phyloP scores from a whole-genome alignment of 495 filamentous ascomycete genomes.

The Aspergillus egyptiacus region DNA sequence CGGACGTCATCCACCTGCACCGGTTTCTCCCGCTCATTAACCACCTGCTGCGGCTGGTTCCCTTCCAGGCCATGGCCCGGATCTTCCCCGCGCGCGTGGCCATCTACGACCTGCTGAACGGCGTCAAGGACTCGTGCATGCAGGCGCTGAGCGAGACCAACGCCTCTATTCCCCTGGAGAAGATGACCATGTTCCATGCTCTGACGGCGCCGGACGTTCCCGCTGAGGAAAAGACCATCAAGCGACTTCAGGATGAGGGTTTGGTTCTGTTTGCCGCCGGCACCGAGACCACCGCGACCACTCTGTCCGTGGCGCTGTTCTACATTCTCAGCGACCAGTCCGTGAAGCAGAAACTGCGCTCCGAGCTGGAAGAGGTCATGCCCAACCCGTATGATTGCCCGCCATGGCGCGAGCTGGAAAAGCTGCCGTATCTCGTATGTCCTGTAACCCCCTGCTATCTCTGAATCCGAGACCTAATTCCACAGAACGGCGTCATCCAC shows the following conservation, averaged over 20 bases:
- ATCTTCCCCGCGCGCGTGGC: slow-evolving; percentile 13
- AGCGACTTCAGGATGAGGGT: slow-evolving; percentile 37
- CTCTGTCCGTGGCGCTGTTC: slow-evolving; percentile 24
- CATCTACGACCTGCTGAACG: slow-evolving; percentile 12
- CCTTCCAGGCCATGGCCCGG: slow-evolving; percentile 6
- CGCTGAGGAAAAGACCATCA: slow-evolving; percentile 8
- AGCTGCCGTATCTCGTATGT: slow-evolving; percentile 17
- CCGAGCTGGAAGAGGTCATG: slow-evolving; percentile 27
- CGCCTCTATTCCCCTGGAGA: too few relatives aligned
- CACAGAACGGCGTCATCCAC: slow-evolving; percentile 31
- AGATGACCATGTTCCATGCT: neutral
- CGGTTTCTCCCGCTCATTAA: slow-evolving; percentile 21
- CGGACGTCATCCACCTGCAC: slow-evolving; percentile 9
- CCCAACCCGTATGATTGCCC: neutral
- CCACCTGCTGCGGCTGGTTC: slow-evolving; percentile 12
- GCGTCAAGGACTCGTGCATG: slow-evolving; percentile 1
- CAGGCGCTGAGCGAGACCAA: slow-evolving; percentile 6
- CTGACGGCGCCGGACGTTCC: slow-evolving; percentile 12
- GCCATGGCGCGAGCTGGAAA: slow-evolving; percentile 5
- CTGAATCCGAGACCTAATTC: neutral
- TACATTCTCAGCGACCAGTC: slow-evolving; percentile 22
- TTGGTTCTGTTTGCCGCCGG: slow-evolving; percentile 30
- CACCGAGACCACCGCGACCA: slow-evolving; percentile 29
- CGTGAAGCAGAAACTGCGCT: slow-evolving; percentile 11
- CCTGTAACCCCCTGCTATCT: neutral